phyloP scores from a whole-genome alignment of 2,329 filamentous ascomycete species.

The Monosporascus sp. region DNA sequence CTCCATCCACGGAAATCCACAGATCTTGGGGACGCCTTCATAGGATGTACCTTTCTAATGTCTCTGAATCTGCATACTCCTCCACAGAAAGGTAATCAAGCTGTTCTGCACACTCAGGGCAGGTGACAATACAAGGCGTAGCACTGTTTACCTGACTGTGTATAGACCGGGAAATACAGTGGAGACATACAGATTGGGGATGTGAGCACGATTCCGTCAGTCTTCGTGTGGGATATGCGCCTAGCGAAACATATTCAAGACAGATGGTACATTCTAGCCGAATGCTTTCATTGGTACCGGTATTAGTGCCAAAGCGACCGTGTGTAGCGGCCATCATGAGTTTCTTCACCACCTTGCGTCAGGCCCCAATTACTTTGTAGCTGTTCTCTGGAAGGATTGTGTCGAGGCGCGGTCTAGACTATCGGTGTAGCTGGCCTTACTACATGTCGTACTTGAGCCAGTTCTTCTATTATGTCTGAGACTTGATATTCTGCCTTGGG shows the following conservation, averaged over 20 bases:
- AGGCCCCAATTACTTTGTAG: too few species aligned
- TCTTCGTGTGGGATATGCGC: background rate
- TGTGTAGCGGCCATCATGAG: too few species aligned
- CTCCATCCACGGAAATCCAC: constrained; percentile 5
- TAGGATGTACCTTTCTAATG: constrained; percentile 35
- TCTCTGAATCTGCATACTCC: constrained; percentile 35
- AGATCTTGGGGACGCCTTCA: background rate
- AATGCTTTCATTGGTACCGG: too few species aligned
- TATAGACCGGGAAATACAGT: background rate
- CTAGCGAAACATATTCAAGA: background rate
- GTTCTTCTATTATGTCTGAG: too few species aligned
- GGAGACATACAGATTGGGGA: background rate
- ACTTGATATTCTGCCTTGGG: too few species aligned
- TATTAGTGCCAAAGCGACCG: too few species aligned
- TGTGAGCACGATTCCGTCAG: background rate
- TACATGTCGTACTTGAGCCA: too few species aligned
- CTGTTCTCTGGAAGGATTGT: too few species aligned
- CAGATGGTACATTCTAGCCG: background rate
- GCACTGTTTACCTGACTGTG: background rate
- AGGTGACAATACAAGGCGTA: constrained; percentile 19
- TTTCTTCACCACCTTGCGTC: too few species aligned
- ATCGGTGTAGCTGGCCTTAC: too few species aligned
- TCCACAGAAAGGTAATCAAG: constrained; percentile 41
- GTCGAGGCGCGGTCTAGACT: too few species aligned
- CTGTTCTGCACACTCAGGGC: constrained; percentile 42